Evolutionary conservation across 805 yeast species (phyloP).

Genomic region (Suhomyces sp.): DNA sequence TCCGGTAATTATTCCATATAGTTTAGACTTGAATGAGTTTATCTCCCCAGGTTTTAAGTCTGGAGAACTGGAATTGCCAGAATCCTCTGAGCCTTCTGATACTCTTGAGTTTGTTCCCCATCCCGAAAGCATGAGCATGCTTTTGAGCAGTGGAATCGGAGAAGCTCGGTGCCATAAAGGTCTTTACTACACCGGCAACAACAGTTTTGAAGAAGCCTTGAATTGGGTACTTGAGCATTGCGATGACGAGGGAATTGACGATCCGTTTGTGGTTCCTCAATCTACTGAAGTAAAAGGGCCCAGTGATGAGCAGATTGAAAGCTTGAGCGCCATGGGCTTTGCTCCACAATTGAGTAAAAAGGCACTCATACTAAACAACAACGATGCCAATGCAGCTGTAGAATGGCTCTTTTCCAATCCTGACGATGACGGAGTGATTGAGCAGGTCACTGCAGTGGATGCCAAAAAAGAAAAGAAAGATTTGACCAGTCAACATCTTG

Average conservation of each 20-base stretch:
- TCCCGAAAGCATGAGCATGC: constrained; percentile 48
- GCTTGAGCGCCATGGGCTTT: constrained; percentile 77
- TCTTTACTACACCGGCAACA: constrained; percentile 68
- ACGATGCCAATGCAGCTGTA: constrained; percentile 71
- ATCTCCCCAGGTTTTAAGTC: constrained; percentile 38
- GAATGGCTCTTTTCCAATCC: constrained; percentile 90
- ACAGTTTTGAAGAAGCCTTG: constrained; percentile 68
- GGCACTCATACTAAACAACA: constrained; percentile 59
- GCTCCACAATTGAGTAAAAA: constrained; percentile 59
- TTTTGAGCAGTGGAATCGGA: constrained; percentile 87
- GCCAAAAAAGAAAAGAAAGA: constrained; percentile 19
- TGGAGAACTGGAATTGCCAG: constrained; percentile 23
- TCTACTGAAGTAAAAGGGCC: constrained; percentile 23
- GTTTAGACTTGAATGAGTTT: constrained; percentile 40
- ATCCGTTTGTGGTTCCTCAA: constrained; percentile 41
- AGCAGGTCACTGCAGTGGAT: constrained; percentile 22
- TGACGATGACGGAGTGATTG: constrained; percentile 66
- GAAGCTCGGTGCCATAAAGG: constrained; percentile 64
- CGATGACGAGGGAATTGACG: constrained; percentile 80
- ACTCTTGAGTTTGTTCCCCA: constrained; percentile 49
- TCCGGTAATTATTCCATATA: constrained; percentile 55
- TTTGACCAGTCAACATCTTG: constrained; percentile 13
- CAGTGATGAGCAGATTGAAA: constrained; percentile 40
- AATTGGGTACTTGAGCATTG: constrained; percentile 87
- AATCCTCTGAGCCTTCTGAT: constrained; percentile 14